A percentile compares a stretch with the other conserved stretches of the same genome.
Evolutionary conservation across 1,284 basidiomycete species (phyloP).

Genomic region (Ganoderma resinaceum): DNA sequence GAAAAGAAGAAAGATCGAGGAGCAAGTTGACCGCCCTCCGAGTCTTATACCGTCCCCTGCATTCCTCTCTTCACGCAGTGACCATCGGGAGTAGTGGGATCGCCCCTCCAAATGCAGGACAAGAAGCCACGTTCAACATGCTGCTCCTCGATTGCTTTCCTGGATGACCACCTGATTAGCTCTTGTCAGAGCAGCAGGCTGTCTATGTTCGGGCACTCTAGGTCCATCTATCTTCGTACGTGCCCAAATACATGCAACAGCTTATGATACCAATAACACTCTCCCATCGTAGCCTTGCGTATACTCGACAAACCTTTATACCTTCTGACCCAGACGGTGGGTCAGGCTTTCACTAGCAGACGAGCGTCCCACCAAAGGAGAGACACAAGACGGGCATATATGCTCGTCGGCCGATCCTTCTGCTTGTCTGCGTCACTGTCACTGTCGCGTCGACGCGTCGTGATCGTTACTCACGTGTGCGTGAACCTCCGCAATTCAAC

Average conservation of each 20-base stretch:
- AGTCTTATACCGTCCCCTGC: not conserved
- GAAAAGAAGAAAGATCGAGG: not conserved
- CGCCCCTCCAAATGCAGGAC: not conserved
- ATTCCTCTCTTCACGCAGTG: not conserved
- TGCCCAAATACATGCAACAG: not conserved
- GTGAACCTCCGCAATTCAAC: not conserved
- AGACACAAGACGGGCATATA: not conserved
- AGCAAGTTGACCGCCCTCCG: not conserved
- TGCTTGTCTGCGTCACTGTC: too few species aligned
- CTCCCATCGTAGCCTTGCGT: not conserved
- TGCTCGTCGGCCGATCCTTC: not conserved
- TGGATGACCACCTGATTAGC: not conserved
- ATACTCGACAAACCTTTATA: not conserved
- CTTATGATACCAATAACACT: not conserved
- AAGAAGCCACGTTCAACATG: not conserved
- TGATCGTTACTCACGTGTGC: not conserved
- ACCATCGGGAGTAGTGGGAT: conserved; percentile 1
- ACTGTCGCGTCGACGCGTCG: not conserved
- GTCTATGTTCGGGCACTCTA: not conserved
- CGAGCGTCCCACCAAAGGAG: not conserved
- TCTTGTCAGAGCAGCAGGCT: not conserved
- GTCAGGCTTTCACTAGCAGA: not conserved
- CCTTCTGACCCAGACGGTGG: not conserved
- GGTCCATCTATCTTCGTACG: not conserved
- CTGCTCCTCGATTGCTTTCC: conserved; percentile 2